Conservation (phyloP, 139 green algal genomes). For the Penium margaritaceum region DNA sequence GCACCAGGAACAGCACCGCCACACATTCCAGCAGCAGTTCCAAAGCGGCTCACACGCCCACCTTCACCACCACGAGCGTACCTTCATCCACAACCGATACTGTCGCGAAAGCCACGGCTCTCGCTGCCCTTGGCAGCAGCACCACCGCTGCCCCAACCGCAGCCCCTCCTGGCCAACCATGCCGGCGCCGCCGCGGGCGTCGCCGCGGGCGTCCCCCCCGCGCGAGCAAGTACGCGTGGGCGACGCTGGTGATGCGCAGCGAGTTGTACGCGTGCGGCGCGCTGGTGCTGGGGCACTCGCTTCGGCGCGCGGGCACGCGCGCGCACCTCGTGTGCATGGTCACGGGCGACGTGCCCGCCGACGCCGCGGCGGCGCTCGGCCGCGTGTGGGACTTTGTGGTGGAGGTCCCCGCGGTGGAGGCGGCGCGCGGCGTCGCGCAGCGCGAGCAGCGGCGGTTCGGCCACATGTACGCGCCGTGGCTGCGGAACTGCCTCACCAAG, state of each 20-base stretch:
- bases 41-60: too few species aligned
- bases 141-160: too few species aligned
- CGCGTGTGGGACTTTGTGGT: constrained; percentile 19
- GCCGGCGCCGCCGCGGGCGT: background rate
- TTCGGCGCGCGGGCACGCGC: background rate
- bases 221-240: constrained; percentile 26
- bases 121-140: too few species aligned
- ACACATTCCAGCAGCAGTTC: too few species aligned
- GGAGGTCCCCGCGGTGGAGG: background rate
- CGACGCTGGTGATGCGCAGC: constrained; percentile 14
- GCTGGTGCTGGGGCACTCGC: constrained; percentile 9
- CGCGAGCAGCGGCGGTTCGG: constrained; percentile 10
- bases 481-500: constrained; percentile 17
- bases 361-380: background rate
- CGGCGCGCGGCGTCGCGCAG: background rate
- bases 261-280: constrained; percentile 15
- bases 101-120: too few species aligned
- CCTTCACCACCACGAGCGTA: too few species aligned
- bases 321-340: constrained; percentile 20
- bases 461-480: constrained; percentile 17
- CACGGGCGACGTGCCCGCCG: constrained; percentile 4
- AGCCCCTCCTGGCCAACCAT: background rate
- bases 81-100: too few species aligned
- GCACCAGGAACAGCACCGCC: too few species aligned
- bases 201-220: background rate